phyloP scores from a whole-genome alignment of 768 basidiomycete genomes.

The Rhodotorula diobovata region DNA sequence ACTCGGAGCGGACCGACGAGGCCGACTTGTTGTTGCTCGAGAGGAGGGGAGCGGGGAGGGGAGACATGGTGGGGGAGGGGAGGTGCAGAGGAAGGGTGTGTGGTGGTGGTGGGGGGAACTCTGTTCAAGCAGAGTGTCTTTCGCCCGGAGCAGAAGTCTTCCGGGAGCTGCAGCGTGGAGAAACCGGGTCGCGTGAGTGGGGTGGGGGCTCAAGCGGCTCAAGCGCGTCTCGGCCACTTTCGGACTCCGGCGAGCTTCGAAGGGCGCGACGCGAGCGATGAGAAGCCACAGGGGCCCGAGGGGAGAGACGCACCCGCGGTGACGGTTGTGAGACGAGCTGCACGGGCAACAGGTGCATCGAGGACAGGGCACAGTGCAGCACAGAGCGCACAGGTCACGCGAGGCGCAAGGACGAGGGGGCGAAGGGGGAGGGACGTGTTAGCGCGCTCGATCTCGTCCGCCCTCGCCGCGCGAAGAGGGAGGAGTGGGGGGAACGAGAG shows the following conservation, averaged over 20 bases:
- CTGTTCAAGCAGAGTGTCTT: neutral
- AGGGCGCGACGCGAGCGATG: too few relatives aligned
- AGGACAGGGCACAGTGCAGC: neutral
- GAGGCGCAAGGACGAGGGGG: neutral
- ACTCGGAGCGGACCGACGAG: constrained; percentile 21
- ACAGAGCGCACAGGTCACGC: too few relatives aligned
- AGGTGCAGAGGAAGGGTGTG: neutral
- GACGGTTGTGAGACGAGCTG: constrained; percentile 32
- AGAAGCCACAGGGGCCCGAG: neutral
- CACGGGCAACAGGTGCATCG: neutral
- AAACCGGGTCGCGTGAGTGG: neutral
- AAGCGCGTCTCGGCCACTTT: neutral
- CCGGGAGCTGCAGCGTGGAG: constrained; percentile 8
- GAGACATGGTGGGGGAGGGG: neutral
- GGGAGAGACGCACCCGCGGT: constrained; percentile 12
- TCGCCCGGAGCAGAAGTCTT: constrained; percentile 27
- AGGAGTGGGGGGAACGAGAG: too few relatives aligned
- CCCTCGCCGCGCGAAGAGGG: too few relatives aligned
- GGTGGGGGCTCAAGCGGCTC: neutral
- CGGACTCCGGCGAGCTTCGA: too few relatives aligned
- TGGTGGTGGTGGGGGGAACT: neutral
- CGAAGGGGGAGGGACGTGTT: neutral
- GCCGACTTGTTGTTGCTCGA: neutral
- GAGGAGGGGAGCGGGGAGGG: neutral
- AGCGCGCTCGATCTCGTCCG: neutral